These are phyloP conservation scores for Musa balbisiana DNA, from an alignment of 202 grass and related monocot genomes.

Conservation along the genomic window DNA sequence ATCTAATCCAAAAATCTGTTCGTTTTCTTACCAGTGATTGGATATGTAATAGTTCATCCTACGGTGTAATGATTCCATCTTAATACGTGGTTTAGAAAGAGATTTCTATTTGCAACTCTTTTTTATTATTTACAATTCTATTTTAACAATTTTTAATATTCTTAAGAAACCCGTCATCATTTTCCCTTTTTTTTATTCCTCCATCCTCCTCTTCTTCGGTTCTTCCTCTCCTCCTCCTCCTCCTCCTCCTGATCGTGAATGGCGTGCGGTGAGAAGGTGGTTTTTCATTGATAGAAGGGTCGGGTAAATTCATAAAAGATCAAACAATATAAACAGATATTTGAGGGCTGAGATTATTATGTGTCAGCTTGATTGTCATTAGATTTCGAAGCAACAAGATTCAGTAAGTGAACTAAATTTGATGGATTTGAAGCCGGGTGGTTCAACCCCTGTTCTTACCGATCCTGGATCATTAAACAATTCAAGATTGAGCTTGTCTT, in stretches of 20 bases:
- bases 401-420: slow-evolving; percentile 23
- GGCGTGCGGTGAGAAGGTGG: slow-evolving; percentile 23
- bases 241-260: too few species aligned
- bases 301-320: slow-evolving; percentile 27
- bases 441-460: slow-evolving; percentile 61
- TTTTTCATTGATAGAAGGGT: slow-evolving; percentile 73
- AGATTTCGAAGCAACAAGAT: neutral
- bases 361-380: neutral
- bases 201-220: too few species aligned
- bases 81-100: too few species aligned
- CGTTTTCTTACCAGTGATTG: neutral
- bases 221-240: too few species aligned
- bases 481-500: slow-evolving; percentile 32
- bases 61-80: neutral
- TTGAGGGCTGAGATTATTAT: neutral
- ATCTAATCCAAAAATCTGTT: neutral
- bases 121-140: too few species aligned
- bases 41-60: neutral
- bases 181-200: too few species aligned
- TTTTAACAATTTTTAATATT: too few species aligned
- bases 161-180: too few species aligned
- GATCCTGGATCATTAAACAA: slow-evolving; percentile 43
- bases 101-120: too few species aligned
- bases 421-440: slow-evolving; percentile 64
- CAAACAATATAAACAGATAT: neutral